Evolutionary conservation across 192 early-diverging fungal species (phyloP), one percentile per base, ranked within the genome.

Genomic region (Backusella parvicylindrica): DNA sequence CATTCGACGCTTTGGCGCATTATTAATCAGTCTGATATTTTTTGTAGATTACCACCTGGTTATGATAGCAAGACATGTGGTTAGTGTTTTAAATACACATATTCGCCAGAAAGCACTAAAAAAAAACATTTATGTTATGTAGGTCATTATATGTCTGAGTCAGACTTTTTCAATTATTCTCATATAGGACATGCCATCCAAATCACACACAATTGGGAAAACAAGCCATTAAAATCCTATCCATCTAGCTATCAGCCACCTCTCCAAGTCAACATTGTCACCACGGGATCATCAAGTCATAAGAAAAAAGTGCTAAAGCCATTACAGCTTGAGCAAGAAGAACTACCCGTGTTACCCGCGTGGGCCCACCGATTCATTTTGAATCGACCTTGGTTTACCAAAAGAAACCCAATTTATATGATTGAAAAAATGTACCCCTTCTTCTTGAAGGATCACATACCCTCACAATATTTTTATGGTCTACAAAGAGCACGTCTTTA

Each of bases 21-120:
- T 2, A 74, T 84, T 8, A 70, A 79, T 56, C 74, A 85, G 60
- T 78, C 70, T 11, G 86, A 87, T 70, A 80, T 87, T 38, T 40
- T 85, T 28, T 67, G 76, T 11, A 68, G 53, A 32, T 26, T 85
- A 35, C 84, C 86, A 18, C 81, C 76, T 28, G 76, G 81, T 12
- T 79, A 70, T 36, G 73, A 81, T n/a, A 67, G 81, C 64, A 76
- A 68, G 13, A 64, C 36, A 13, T 23, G 77, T 56, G 41, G 64
- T 28, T 41, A 33, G 3, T 23, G 49, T 3, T n/a, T 16, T 37
- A 9, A 31, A 31, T 35, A 71, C 1, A 47, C 23, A 32, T 53
- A 31, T 38, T 63, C 3, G 7, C 15, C 3, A 21, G 23, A 32
- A n/a, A 13, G 16, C 8, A 32, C n/a, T 15, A 32, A 28, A 16